These are phyloP conservation scores for Hansfordia pulvinata DNA, from an alignment of 2,329 filamentous ascomycete species.

Conservation along the genomic window DNA sequence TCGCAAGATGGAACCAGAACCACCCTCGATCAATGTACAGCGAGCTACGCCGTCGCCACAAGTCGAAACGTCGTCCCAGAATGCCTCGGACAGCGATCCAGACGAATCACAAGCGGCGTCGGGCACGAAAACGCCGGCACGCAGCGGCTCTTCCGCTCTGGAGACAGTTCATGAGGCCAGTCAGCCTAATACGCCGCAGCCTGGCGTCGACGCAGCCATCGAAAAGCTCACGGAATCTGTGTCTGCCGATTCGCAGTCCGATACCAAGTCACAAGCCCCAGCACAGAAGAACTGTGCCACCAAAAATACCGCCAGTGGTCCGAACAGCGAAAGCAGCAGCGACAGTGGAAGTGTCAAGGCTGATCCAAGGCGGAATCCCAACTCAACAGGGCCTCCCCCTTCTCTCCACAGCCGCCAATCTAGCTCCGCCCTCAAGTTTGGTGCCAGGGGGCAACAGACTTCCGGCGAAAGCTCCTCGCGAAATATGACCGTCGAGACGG, in stretches of 20 bases:
- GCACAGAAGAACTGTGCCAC: slow-evolving; percentile 20
- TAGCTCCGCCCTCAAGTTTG: slow-evolving; percentile 50
- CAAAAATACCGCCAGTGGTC: slow-evolving; percentile 32
- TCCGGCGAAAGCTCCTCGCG: slow-evolving; percentile 58
- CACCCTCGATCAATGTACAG: slow-evolving; percentile 38
- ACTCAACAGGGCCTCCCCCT: slow-evolving; percentile 29
- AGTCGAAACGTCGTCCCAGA: slow-evolving; percentile 20
- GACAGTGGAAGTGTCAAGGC: slow-evolving; percentile 45
- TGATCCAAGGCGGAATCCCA: slow-evolving; percentile 27
- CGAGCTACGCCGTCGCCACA: slow-evolving; percentile 32
- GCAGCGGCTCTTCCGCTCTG: slow-evolving; percentile 47
- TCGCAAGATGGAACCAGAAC: slow-evolving; percentile 34
- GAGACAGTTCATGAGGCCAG: slow-evolving; percentile 91
- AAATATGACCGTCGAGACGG: slow-evolving; percentile 96
- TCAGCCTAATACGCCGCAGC: slow-evolving; percentile 55
- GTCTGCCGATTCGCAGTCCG: slow-evolving; percentile 24
- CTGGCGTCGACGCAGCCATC: slow-evolving; percentile 27
- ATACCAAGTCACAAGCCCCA: slow-evolving; percentile 21
- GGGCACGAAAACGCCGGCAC: slow-evolving; percentile 45
- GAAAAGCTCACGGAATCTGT: slow-evolving; percentile 39
- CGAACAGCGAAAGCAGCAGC: slow-evolving; percentile 44
- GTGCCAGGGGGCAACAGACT: slow-evolving; percentile 48
- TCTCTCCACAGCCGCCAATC: slow-evolving; percentile 51
- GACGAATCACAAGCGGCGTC: slow-evolving; percentile 35
- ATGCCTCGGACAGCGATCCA: slow-evolving; percentile 34